Evolutionary conservation across 306 rosid species (phyloP).

Genomic region (Ziziphus jujuba): DNA sequence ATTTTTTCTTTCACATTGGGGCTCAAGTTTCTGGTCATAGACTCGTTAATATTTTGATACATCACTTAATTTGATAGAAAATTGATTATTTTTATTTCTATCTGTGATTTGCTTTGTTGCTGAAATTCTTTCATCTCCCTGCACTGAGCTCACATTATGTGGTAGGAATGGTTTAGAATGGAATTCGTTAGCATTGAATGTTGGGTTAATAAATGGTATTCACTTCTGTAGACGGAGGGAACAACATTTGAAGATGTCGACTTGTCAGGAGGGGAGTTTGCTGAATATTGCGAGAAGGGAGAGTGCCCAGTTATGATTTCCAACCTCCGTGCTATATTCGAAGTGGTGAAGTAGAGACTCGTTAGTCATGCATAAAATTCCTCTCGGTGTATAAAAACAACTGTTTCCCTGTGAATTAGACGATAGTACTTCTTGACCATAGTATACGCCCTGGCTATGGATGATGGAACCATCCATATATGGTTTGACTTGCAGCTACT

Average conservation of each 20-base stretch:
- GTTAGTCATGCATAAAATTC: neutral
- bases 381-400: constrained; percentile 31
- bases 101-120: neutral
- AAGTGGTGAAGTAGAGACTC: constrained; percentile 49
- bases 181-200: too few species aligned
- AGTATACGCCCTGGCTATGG: constrained; percentile 4
- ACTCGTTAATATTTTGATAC: neutral
- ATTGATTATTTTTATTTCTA: too few species aligned
- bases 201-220: constrained; percentile 18
- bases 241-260: constrained; percentile 75
- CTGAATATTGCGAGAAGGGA: constrained; percentile 93
- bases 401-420: constrained; percentile 24
- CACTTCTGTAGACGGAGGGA: constrained; percentile 54
- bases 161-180: neutral
- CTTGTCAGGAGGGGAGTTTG: constrained; percentile 65
- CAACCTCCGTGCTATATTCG: constrained; percentile 57
- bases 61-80: neutral
- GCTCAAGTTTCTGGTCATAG: neutral
- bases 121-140: too few species aligned
- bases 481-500: neutral
- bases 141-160: too few species aligned
- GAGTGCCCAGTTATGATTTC: constrained; percentile 86
- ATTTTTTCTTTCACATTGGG: neutral
- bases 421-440: constrained; percentile 14
- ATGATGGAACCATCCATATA: constrained; percentile 1